Evolutionary conservation across 2,329 filamentous ascomycete species (phyloP), one percentile per base, ranked within the genome.

Genomic region (Fusarium oligoseptatum): DNA sequence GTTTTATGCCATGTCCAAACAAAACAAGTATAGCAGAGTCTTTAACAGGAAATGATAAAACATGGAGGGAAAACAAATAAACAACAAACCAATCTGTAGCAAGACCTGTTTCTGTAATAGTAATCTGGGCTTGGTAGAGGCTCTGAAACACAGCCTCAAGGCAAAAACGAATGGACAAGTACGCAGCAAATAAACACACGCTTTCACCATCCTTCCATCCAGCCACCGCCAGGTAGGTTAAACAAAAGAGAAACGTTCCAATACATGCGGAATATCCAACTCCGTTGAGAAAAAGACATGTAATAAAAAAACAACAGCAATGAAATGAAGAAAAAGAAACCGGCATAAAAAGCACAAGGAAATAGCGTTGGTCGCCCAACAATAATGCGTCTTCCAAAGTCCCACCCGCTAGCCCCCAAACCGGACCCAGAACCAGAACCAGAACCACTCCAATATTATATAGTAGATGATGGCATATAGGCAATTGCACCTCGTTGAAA

Each of bases 321-420:
- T 60, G 57, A 77, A 68, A 74, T 37, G 32, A 58, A 67, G 57
- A 39, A 66, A 66, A 64, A 60, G 48, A 64, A 52, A 50, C 66
- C 32, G 20, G 34, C 67, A 69, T 63, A 71, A 67, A 67, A 50
- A 70, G 57, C 62, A 60, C 57, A 76, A 65, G 65, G 68, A 73
- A 75, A 58, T 29, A 55, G 62, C 68, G 74, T 79, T 71, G 70
- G 77, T 79, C 64, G 77, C 77, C 77, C 71, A 73, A 79, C 73
- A 68, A 66, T 79, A n/a, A 57, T 79, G 77, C 71, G 77, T 79
- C 77, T 79, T 78, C 67, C 75, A 72, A 72, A 63, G 64, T 71
- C 67, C 76, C 76, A 71, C 76, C 72, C 64, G 60, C 76, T 68
- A 70, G 67, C 68, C 66, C 71, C 72, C 60, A 75, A 63, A 55